Evolutionary conservation across 1,139 yeast genomes (phyloP), one percentile per base, ranked within the genome.

Genomic region (Kodamaea sp.): DNA sequence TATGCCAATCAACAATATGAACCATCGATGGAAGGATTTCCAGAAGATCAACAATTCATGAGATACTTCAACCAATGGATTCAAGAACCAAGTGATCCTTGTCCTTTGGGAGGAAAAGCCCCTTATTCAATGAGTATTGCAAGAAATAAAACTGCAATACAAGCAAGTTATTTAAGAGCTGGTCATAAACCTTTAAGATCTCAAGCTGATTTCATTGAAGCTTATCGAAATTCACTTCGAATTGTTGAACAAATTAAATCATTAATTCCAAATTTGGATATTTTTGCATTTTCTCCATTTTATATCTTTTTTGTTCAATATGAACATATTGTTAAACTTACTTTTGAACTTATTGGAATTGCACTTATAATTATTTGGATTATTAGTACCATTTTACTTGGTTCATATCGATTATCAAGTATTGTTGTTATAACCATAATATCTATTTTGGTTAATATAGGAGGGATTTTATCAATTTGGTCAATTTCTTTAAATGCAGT

Each of bases 71-170:
- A 77, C 23, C 78, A 83, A 34, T 92, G 98, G 98, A 86, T 92
- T 25, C 71, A 79, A 32, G 87, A 87, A 32, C 81, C 81, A 2
- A 84, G 96, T 42, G 95, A 87, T 52, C 89, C 94, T 3, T 92
- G 98, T 60, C 97, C 97, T 1, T 67, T 92, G 25, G 97, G 96
- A 3, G 98, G 98, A 1, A 84, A 86, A 54, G 97, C 97, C 0
- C 95, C 97, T 0, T 92, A 90, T 54, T 74, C 85, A 1, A 63
- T 68, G 5, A 73, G 94, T 0, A 68, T 92, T 11, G 60, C 72
- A 1, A 65, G 68, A 37, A 62, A 68, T 11, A 62, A 66, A 0
- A 40, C 51, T 8, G 53, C 52, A 1, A 73, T 90, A 15, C 50
- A 57, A 5, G 70, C 94, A 1, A 79, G 92, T 4, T 73, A 78